Base-by-base conservation (phyloP, 176 grass and related monocot species). In the Musa schizocarpa region DNA sequence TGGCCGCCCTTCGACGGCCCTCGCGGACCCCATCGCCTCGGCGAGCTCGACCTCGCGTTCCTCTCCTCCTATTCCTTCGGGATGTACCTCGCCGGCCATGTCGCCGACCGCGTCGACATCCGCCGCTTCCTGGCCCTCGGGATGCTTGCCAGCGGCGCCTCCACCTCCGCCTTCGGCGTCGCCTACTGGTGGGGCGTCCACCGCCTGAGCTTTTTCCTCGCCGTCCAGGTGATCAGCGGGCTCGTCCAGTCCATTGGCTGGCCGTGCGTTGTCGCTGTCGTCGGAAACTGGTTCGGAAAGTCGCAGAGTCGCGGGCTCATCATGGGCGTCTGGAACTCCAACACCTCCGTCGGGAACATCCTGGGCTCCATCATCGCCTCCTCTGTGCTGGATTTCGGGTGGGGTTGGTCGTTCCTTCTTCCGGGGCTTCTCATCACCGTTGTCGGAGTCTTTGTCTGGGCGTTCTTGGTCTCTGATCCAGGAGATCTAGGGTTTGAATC, bases 31-130 rank as follows among this genome's bases (percentile, higher is more conserved):
- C 94, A 89, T 48, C 90, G 81, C 72, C 90, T 98, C 22, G 94
- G 94, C 8, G 94, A 98, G 78, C 90, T 98, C 71, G 94, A 93
- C 74, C 81, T 98, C 58, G 94, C 94, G 25, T 98, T 98, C 83
- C 90, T 93, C 80, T 87, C 82, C 12, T 68, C 85, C 52, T 93
- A 97, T 74, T 85, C 88, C 29, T 53, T 53, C 16, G 82, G 87
- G 22, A 98, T 93, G 95, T 98, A 87, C 82, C 81, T 87, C 19
- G 82, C 95, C 24, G 94, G 94, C 27, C 94, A 98, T 75, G 76
- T 98, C 17, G 90, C 88, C 51, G 90, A 98, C 79, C 86, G 95
- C 62, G 85, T 74, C 65, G 90, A 98, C 77, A 80, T 98, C 25
- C 88, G 94, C 52, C 62, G 82, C 75, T 92, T 98, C 72, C 94